Evolutionary conservation across 2,329 filamentous ascomycete species (phyloP).

Genomic region (Microcera coccophila): DNA sequence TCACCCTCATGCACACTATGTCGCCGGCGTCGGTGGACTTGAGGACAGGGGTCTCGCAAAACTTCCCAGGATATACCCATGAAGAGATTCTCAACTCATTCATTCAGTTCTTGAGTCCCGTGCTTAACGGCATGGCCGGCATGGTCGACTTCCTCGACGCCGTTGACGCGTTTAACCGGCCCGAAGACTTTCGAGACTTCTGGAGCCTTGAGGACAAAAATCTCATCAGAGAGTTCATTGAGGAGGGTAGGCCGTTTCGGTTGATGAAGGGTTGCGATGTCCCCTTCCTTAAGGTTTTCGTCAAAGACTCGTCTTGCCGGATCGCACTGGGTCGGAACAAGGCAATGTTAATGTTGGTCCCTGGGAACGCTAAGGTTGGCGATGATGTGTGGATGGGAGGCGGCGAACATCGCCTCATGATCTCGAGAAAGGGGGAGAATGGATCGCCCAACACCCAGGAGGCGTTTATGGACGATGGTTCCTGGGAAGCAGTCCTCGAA

Average conservation of each 20-base stretch:
- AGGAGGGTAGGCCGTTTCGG: constrained; percentile 23
- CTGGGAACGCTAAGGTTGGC: constrained; percentile 25
- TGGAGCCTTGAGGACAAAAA: constrained; percentile 34
- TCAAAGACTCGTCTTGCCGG: constrained; percentile 23
- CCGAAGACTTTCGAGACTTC: constrained; percentile 34
- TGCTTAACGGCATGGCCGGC: constrained; percentile 35
- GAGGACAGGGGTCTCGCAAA: constrained; percentile 2
- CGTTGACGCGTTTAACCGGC: constrained; percentile 30
- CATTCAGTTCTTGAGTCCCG: constrained; percentile 28
- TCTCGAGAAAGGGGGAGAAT: constrained; percentile 19
- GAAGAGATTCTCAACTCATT: constrained; percentile 32
- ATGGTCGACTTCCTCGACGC: constrained; percentile 31
- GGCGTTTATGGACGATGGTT: constrained; percentile 19
- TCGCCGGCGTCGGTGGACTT: constrained; percentile 19
- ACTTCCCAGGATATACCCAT: constrained; percentile 16
- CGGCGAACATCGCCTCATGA: constrained; percentile 16
- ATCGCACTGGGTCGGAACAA: constrained; percentile 26
- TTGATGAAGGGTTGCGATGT: constrained; percentile 25
- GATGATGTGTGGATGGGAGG: constrained; percentile 26
- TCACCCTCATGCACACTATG: constrained; percentile 34
- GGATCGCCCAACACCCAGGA: constrained; percentile 15
- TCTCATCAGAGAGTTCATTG: constrained; percentile 31
- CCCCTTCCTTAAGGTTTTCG: constrained; percentile 24
- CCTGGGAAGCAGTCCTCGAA: constrained; percentile 19
- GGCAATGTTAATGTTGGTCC: constrained; percentile 25